Evolutionary conservation across 441 rosid species (phyloP), one percentile per base, ranked within the genome.

Genomic region (Pelargonium myrrhifolium): DNA sequence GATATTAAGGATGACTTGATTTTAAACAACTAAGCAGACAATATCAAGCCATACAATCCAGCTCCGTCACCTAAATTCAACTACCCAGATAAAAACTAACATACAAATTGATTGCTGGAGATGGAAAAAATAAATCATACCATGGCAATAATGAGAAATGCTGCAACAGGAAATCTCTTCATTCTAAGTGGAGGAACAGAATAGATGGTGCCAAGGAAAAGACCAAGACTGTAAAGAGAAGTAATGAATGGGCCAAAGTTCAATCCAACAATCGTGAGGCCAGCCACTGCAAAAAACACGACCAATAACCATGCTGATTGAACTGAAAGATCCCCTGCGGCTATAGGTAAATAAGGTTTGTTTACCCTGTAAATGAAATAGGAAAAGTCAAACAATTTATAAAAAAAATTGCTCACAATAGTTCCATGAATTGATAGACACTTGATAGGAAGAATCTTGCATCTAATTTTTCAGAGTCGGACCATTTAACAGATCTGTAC

Each of bases 311-410:
- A 93, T 56, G 98, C 98, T 75, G 89, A 83, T 74, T 86, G 86
- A 72, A 87, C 89, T 21, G 97, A 90, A 45, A 93, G 96, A 81
- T 93, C 98, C 71, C 98, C 98, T 28, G 98, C 97, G 74, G 97
- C 98, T 76, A 93, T 89, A 71, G 97, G 98, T 78, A 93, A 81
- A 79, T 93, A 93, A 28, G 98, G 98, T 75, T 93, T 93, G 82
- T 93, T 93, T 80, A 93, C 98, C 86, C 97, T 93, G 92, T 83
- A 86, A 75, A 77, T 56, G 26, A 63, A 53, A 79, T 40, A 66
- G 24, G n/a, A 58, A 21, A 58, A 22, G 35, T 58, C 35, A 58
- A 58, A 58, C 28, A 21, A 21, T n/a, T n/a, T n/a, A n/a, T n/a
- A 58, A 58, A 11, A 17, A 21, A 53, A 53, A 49, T 58, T 14